Conservation (phyloP, 352 stramenopile species). For the Phytophthora parvispora region DNA sequence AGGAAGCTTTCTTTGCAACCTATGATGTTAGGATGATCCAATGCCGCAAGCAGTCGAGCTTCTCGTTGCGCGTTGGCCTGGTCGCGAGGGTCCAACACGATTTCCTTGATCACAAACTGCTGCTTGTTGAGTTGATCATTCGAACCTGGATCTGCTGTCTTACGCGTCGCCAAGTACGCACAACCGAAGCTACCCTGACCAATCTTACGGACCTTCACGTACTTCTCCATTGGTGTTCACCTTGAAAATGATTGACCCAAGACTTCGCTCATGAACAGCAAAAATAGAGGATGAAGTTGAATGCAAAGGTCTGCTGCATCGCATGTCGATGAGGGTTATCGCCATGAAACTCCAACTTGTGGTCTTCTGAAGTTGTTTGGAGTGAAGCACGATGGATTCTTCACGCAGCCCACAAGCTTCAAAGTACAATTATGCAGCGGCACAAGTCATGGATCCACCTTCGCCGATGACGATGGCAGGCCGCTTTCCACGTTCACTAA, state of each 20-base stretch:
- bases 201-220: constrained; percentile 82
- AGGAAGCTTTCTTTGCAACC: constrained; percentile 84
- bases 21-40: constrained; percentile 91
- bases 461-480: constrained; percentile 21
- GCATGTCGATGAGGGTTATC: constrained; percentile 1
- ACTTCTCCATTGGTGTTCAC: constrained; percentile 72
- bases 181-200: constrained; percentile 78
- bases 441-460: constrained; percentile 1
- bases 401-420: constrained; percentile 3
- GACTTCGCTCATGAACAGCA: not conserved
- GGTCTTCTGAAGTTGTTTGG: not conserved
- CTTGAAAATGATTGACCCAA: constrained; percentile 6
- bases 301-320: constrained; percentile 9
- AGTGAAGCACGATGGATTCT: constrained; percentile 12
- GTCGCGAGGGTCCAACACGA: constrained; percentile 77
- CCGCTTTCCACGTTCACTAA: constrained; percentile 21
- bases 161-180: constrained; percentile 72
- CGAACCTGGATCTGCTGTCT: constrained; percentile 17
- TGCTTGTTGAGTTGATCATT: constrained; percentile 37
- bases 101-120: constrained; percentile 82
- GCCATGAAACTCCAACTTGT: not conserved
- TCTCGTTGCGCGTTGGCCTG: constrained; percentile 66
- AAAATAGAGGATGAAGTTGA: constrained; percentile 34
- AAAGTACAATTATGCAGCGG: constrained; percentile 15
- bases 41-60: constrained; percentile 68